Evolutionary conservation across 169 alveolate species (phyloP), one percentile per base, ranked within the genome.

Genomic region (Cryptosporidium sp.): DNA sequence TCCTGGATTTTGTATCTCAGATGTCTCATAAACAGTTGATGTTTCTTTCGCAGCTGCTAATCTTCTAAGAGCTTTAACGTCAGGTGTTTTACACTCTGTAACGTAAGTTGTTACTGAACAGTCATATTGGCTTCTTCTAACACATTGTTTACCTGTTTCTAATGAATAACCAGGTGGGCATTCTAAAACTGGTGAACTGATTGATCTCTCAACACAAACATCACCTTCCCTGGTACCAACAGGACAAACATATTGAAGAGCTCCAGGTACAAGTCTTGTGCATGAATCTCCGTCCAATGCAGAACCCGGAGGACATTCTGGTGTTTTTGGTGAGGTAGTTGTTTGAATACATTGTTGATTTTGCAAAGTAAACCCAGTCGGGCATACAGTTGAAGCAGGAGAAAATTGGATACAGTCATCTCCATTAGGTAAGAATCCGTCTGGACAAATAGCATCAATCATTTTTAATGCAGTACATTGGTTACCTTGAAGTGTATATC

Each of bases 281-380:
- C 89, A 80, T 12, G 89, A 80, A 41, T 80, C 89, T 21, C 89
- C 89, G 62, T 80, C 89, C 62, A 80, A 62, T n/a, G 75, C 75
- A 26, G 89, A 80, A 41, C 89, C 89, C 12, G 89, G 89, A n/a
- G 89, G 89, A 16, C 89, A 80, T 80, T 80, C 89, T 61, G 89
- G 80, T 10, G 89, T 62, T 45, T 80, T 80, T 12, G 89, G 89
- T 35, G 69, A 61, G 26, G 35, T 23, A 14, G 50, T 65, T 59
- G 89, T 45, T 41, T 80, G 89, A 41, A 80, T 69, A 62, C 89
- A 80, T 29, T 80, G 89, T 41, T 80, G 89, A n/a, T 65, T 65
- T 62, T 80, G 89, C 5, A 80, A 23, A 21, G 80, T 62, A 45
- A 80, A 80, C 5, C 89, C 89, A 21, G 89, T 62, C 1, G 89